Percentiles rank a stretch among this genome's conserved stretches.
Evolutionary conservation across 2,329 filamentous ascomycete genomes (phyloP).

Genomic region (Incumbomyces lentus): DNA sequence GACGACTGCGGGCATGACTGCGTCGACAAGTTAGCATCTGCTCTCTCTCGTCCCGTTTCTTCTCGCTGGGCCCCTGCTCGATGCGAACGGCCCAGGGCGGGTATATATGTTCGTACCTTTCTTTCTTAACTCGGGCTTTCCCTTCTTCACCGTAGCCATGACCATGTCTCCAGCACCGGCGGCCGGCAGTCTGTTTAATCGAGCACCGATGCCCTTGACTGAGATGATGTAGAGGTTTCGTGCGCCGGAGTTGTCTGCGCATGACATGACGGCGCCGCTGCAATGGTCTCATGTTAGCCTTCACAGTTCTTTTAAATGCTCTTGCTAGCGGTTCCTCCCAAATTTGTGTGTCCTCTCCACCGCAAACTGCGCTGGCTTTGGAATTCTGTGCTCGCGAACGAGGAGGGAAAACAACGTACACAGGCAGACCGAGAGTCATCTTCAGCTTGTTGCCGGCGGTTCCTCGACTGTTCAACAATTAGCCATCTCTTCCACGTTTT

Average conservation of each 20-base stretch:
- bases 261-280: constrained; percentile 99
- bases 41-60: background rate
- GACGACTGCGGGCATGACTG: constrained; percentile 96
- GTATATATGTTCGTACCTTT: constrained; percentile 43
- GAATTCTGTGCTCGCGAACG: constrained; percentile 7
- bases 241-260: constrained; percentile 97
- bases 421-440: constrained; percentile 99
- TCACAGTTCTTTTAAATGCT: background rate
- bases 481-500: constrained; percentile 5
- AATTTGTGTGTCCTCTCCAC: too few species aligned
- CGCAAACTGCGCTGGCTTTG: too few species aligned
- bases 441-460: constrained; percentile 99
- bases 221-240: constrained; percentile 99
- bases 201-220: constrained; percentile 96
- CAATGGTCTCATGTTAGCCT: constrained; percentile 11
- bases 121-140: constrained; percentile 99
- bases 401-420: constrained; percentile 56
- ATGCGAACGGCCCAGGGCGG: background rate
- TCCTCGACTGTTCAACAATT: constrained; percentile 45
- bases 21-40: constrained; percentile 1
- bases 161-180: constrained; percentile 99
- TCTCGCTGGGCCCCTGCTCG: background rate
- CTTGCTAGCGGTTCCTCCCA: background rate
- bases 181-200: constrained; percentile 92
- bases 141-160: constrained; percentile 99